Base-by-base conservation (phyloP, 768 basidiomycete species). In the Ramaria sp. region DNA sequence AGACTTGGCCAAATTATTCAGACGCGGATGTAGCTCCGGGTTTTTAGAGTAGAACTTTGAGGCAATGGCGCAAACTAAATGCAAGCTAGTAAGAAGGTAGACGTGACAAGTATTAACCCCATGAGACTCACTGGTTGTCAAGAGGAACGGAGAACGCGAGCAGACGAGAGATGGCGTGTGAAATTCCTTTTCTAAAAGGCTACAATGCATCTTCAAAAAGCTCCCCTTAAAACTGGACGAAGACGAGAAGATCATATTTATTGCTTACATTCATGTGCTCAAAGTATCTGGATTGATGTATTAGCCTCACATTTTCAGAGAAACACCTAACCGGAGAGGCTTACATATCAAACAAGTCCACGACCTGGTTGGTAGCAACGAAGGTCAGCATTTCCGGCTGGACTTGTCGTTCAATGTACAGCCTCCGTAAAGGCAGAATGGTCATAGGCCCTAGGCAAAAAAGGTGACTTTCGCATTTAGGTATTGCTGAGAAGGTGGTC, bases 381-480 rank as follows among this genome's bases (percentile, higher is more conserved):
- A 95, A 94, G 61, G 76, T 90, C 41, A 97, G 74, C 83, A 96
- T 94, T 65, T 96, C 94, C 0, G 94, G 94, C 63, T 93, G 91
- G 31, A 93, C 72, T 67, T 93, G 88, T 22, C 89, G 81, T 69
- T 93, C 89, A 53, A 94, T 94, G 67, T 83, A 88, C 58, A 92
- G 69, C 52, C 88, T 75, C 31, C 89, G 81, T 43, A 93, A 76
- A 0, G 91, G 91, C 43, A 93, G 67, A 46, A 91, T 89, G 4
- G 87, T 88, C 82, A 93, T 91, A 0, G 91, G 91, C 24, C 90
- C 88, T 56, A 11, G 30, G n/a, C 20, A 45, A 42, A 49, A 53
- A 43, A 46, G 5, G 9, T 33, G 24, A 37, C 27, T 49, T 30
- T 27, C 27, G 5, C 5, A 34, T 31, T 55, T 43, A 31, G 39